Conservation (phyloP, 371 early-diverging fungal genomes). For the Mortierella sp. region DNA sequence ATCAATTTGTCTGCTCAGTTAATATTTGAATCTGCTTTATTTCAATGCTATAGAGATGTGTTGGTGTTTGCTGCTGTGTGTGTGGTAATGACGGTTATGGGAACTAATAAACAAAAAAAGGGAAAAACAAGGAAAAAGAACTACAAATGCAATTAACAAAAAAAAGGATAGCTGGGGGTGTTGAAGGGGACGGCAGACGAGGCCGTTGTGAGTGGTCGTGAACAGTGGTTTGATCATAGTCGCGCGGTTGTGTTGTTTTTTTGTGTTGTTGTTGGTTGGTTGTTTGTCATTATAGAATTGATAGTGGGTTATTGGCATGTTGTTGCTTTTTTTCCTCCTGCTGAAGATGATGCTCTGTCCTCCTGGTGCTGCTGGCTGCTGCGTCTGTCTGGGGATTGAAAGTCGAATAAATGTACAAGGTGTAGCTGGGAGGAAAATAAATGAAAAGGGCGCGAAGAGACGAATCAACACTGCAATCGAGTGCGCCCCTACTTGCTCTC, state of each 20-base stretch:
- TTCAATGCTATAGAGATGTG: neutral
- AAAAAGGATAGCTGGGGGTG: neutral
- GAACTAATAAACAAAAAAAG: neutral
- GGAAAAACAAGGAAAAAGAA: neutral
- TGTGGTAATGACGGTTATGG: neutral
- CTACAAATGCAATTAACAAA: neutral
- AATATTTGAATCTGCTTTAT: neutral
- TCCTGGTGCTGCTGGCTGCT: too few relatives aligned
- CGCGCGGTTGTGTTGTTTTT: too few relatives aligned
- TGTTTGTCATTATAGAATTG: neutral
- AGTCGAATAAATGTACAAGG: constrained; percentile 6
- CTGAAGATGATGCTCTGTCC: neutral
- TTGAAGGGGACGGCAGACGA: constrained; percentile 1
- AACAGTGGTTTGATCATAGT: neutral
- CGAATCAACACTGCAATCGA: neutral
- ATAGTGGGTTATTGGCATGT: neutral
- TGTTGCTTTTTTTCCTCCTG: neutral
- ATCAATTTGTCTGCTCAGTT: neutral
- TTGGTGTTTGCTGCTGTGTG: too few relatives aligned
- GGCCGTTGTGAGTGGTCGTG: constrained; percentile 15
- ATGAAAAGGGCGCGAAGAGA: neutral
- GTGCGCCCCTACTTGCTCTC: neutral
- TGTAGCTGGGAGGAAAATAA: constrained; percentile 18
- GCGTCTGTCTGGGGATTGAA: neutral
- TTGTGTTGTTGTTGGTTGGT: neutral